A percentile compares a stretch with the other conserved stretches of the same genome.
Conservation (phyloP, 208 protist genomes). For the Leishmania braziliensis region DNA sequence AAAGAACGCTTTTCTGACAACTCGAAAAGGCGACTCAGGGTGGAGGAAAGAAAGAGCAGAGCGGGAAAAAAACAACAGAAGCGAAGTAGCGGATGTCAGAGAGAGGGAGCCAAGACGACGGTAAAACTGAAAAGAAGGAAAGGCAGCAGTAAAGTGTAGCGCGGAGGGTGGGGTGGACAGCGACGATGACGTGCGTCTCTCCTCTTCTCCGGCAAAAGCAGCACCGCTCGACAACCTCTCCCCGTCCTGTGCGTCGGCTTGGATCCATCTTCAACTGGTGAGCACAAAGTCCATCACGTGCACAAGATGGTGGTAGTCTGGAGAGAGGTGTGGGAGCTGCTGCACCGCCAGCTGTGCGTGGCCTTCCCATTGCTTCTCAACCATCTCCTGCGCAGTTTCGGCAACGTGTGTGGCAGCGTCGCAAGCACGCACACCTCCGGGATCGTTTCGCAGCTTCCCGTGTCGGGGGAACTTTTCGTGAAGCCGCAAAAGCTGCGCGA, state of each 20-base stretch:
- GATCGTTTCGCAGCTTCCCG: neutral
- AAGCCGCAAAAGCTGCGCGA: slow-evolving; percentile 4
- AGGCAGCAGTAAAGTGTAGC: neutral
- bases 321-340: slow-evolving; percentile 1
- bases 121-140: neutral
- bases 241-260: neutral
- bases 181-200: neutral
- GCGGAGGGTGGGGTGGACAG: neutral
- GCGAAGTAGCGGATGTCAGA: neutral
- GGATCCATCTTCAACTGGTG: neutral
- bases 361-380: slow-evolving; percentile 22
- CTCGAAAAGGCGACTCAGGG: neutral
- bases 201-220: neutral
- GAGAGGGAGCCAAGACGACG: too few relatives aligned
- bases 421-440: neutral
- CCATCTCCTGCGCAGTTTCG: neutral
- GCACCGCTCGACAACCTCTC: neutral
- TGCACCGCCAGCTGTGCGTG: slow-evolving; percentile 2
- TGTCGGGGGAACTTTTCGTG: neutral
- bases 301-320: slow-evolving; percentile 8
- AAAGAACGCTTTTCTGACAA: neutral
- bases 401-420: neutral
- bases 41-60: neutral
- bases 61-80: slow-evolving; percentile 7
- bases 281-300: slow-evolving; percentile 21